phyloP scores from a whole-genome alignment of 2,329 filamentous ascomycete species.

The Fusarium denticulatum region DNA sequence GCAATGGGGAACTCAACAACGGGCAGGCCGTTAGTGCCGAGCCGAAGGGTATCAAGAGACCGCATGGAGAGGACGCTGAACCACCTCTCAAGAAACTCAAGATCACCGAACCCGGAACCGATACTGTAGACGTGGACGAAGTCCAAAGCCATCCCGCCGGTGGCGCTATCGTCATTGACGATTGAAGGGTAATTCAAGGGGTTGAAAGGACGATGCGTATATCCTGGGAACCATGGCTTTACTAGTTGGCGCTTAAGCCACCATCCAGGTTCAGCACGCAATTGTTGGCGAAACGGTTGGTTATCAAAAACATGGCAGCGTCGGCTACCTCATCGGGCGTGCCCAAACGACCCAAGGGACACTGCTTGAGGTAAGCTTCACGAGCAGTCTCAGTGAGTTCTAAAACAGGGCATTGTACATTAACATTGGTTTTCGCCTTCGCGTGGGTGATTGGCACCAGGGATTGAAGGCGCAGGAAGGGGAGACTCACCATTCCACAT shows the following conservation, averaged over 20 bases:
- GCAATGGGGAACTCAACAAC: constrained; percentile 53
- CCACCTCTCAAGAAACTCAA: constrained; percentile 62
- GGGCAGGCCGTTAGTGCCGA: constrained; percentile 51
- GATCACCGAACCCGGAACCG: constrained; percentile 48
- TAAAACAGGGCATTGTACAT: constrained; percentile 52
- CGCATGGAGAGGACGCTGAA: constrained; percentile 54
- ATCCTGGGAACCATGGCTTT: constrained; percentile 12
- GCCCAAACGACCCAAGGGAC: constrained; percentile 75
- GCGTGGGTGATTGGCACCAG: constrained; percentile 7
- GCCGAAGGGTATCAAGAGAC: constrained; percentile 58
- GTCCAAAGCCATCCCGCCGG: constrained; percentile 45
- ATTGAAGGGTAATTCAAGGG: constrained; percentile 50
- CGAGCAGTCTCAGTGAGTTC: constrained; percentile 52
- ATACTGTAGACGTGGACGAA: constrained; percentile 62
- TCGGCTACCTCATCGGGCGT: constrained; percentile 78
- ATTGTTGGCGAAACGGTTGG: constrained; percentile 86
- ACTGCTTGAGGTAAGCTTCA: constrained; percentile 57
- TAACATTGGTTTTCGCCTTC: constrained; percentile 43
- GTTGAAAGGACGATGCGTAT: constrained; percentile 9
- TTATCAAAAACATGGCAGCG: constrained; percentile 79
- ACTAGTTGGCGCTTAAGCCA: constrained; percentile 75
- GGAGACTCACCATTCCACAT: constrained; percentile 76
- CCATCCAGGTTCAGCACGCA: constrained; percentile 88
- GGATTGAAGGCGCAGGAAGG: constrained; percentile 24
- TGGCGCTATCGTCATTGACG: constrained; percentile 74